A percentile compares a stretch with the other conserved stretches of the same genome.
phyloP scores from a whole-genome alignment of 306 rosid genomes.

The Rosa lucieae region DNA sequence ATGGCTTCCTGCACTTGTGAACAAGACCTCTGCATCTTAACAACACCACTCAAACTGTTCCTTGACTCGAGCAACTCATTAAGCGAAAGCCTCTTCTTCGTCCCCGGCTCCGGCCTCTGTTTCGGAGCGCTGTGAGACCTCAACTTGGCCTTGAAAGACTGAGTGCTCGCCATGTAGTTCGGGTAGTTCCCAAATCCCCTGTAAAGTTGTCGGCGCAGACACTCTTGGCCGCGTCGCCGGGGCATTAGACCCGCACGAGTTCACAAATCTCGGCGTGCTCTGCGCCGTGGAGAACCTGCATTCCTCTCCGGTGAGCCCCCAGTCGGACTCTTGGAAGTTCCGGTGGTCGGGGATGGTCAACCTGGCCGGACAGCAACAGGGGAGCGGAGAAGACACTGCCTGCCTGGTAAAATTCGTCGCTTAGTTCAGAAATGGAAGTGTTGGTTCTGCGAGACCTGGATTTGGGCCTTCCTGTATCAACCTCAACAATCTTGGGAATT shows the following conservation, averaged over 20 bases:
- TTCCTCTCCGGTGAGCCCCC: conserved; percentile 72
- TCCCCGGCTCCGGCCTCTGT: conserved; percentile 71
- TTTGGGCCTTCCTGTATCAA: conserved; percentile 76
- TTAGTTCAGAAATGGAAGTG: conserved; percentile 61
- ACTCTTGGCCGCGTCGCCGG: conserved; percentile 62
- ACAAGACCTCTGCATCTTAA: conserved; percentile 79
- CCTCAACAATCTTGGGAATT: conserved; percentile 82
- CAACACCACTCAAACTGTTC: conserved; percentile 71
- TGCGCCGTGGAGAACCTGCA: conserved; percentile 83
- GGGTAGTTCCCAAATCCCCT: conserved; percentile 49
- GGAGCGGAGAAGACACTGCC: conserved; percentile 55
- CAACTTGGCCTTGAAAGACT: conserved; percentile 80
- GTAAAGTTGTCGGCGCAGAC: conserved; percentile 40
- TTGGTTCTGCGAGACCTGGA: conserved; percentile 70
- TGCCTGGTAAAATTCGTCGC: conserved; percentile 50
- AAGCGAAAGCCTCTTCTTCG: conserved; percentile 62
- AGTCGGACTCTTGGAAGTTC: conserved; percentile 53
- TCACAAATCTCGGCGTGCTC: conserved; percentile 72
- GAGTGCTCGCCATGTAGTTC: conserved; percentile 73
- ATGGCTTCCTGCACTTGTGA: conserved; percentile 74
- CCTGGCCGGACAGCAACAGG: conserved; percentile 40
- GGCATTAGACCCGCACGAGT: conserved; percentile 43
- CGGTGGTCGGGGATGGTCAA: conserved; percentile 45
- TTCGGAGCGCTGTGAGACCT: conserved; percentile 90
- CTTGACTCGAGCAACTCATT: conserved; percentile 74